Evolutionary conservation across 257 asterid species (phyloP).

Genomic region (Solanum microdontum): DNA sequence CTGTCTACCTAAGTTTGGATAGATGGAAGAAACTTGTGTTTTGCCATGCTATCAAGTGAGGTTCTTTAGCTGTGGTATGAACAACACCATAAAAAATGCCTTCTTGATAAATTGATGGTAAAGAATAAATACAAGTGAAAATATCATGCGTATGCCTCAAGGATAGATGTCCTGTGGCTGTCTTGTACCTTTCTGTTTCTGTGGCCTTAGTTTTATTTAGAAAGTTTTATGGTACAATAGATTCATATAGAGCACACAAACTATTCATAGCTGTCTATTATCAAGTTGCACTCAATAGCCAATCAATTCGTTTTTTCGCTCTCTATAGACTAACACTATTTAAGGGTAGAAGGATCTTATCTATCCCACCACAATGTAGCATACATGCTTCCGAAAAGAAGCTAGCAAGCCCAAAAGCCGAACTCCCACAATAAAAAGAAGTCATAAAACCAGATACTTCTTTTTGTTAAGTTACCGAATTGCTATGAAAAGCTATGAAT

Average conservation of each 20-base stretch:
- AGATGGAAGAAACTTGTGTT: neutral
- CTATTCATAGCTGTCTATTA: neutral
- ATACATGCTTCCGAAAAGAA: neutral
- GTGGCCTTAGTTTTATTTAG: neutral
- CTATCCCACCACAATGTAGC: neutral
- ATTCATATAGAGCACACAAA: neutral
- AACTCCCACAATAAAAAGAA: neutral
- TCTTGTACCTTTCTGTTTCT: neutral
- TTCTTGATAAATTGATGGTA: neutral
- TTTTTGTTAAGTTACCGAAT: neutral
- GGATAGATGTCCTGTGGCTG: neutral
- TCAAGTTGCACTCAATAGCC: neutral
- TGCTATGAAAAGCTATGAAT: neutral
- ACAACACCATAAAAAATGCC: neutral
- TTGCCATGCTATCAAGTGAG: neutral
- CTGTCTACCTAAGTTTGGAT: neutral
- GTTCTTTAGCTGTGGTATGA: neutral
- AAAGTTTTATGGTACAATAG: neutral
- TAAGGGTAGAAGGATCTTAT: neutral
- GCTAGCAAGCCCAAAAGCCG: neutral
- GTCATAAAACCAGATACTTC: slow-evolving; percentile 5
- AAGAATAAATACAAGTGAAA: neutral
- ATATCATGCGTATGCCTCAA: neutral
- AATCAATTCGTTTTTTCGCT: neutral
- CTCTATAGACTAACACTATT: neutral